phyloP scores from a whole-genome alignment of 1,139 yeast genomes.

The Geotrichum fermentans region DNA sequence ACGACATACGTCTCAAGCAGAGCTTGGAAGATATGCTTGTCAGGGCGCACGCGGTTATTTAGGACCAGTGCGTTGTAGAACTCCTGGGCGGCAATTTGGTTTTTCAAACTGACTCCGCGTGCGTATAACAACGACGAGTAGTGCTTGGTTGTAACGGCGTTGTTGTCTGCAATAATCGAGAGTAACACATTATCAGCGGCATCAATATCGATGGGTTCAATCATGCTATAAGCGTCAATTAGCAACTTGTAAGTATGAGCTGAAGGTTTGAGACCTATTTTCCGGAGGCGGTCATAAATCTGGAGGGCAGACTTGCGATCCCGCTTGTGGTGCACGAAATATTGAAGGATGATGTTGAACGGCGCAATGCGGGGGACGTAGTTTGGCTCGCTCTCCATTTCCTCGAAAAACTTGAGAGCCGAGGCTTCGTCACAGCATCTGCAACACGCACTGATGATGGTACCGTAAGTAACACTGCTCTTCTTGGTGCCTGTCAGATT shows the following conservation, averaged over 20 bases:
- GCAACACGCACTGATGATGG: slow-evolving; percentile 41
- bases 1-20: slow-evolving; percentile 40
- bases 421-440: slow-evolving; percentile 39
- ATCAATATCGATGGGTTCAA: slow-evolving; percentile 35
- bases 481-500: slow-evolving; percentile 31
- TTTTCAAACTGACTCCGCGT: slow-evolving; percentile 39
- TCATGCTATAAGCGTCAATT: slow-evolving; percentile 39
- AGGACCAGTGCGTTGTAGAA: slow-evolving; percentile 35
- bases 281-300: slow-evolving; percentile 33
- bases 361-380: slow-evolving; percentile 39
- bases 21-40: slow-evolving; percentile 40
- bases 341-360: slow-evolving; percentile 41
- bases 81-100: slow-evolving; percentile 36
- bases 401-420: slow-evolving; percentile 37
- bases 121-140: slow-evolving; percentile 41
- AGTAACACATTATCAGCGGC: slow-evolving; percentile 39
- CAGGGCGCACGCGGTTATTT: slow-evolving; percentile 36
- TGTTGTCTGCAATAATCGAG: slow-evolving; percentile 32
- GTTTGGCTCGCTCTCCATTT: slow-evolving; percentile 36
- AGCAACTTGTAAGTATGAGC: slow-evolving; percentile 41
- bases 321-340: slow-evolving; percentile 36
- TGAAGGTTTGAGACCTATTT: slow-evolving; percentile 34
- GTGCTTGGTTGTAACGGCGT: slow-evolving; percentile 35
- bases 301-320: slow-evolving; percentile 36
- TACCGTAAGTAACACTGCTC: slow-evolving; percentile 39